Percentiles rank a stretch among this genome's conserved stretches.
These are phyloP conservation scores for Parasitella parasitica DNA, from an alignment of 371 early-diverging fungal species.

Conservation along the genomic window DNA sequence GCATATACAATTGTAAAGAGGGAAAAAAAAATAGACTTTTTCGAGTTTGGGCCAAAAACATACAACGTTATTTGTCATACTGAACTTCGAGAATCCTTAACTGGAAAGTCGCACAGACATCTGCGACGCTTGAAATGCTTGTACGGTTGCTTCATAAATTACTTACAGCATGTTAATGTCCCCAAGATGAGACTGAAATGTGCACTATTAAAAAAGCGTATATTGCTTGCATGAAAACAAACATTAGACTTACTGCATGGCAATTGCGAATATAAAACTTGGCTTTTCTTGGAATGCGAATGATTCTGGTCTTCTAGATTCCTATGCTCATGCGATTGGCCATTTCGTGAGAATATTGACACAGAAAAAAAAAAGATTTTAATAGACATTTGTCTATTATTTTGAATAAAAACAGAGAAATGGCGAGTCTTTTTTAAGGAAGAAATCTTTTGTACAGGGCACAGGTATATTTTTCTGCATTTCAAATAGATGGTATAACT, in stretches of 20 bases:
- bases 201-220: background rate
- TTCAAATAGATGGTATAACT: slow-evolving; percentile 13
- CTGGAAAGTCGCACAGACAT: background rate
- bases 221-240: background rate
- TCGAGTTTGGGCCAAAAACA: background rate
- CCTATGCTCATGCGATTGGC: background rate
- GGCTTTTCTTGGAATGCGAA: background rate
- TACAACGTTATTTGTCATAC: background rate
- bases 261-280: too few relatives aligned
- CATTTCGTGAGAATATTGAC: slow-evolving; percentile 2
- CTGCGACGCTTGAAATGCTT: background rate
- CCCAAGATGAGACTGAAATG: too few relatives aligned
- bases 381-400: background rate
- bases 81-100: background rate
- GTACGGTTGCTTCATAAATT: too few relatives aligned
- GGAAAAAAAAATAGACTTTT: too few relatives aligned
- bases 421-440: background rate
- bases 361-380: background rate
- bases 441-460: background rate
- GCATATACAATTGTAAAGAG: too few relatives aligned
- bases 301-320: background rate
- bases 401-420: background rate
- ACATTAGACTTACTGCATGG: too few relatives aligned
- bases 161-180: too few relatives aligned
- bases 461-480: slow-evolving; percentile 20